A percentile compares a stretch with the other conserved stretches of the same genome.
phyloP scores from a whole-genome alignment of 257 asterid species.

The Penstemon eatonii region DNA sequence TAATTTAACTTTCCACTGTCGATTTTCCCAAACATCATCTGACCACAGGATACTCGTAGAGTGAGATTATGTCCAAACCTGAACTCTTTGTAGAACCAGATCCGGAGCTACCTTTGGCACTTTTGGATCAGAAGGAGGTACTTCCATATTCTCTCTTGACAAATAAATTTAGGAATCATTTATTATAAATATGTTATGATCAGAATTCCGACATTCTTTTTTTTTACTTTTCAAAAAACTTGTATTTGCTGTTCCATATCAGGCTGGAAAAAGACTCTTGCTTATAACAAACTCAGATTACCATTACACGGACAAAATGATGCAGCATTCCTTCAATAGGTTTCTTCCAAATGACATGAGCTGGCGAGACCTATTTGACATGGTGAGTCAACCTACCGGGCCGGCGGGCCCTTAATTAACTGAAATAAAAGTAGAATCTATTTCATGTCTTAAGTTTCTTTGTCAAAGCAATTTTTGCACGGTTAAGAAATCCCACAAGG shows the following conservation, averaged over 20 bases:
- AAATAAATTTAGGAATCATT: background rate
- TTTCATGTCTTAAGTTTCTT: conserved; percentile 17
- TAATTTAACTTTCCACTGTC: conserved; percentile 26
- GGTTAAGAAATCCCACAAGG: too few relatives aligned
- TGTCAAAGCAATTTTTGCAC: conserved; percentile 1
- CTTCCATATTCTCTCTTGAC: conserved; percentile 13
- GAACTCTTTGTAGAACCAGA: conserved; percentile 91
- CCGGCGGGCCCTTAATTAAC: background rate
- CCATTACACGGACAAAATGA: conserved; percentile 91
- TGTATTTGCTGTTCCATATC: conserved; percentile 30
- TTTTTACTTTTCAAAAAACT: conserved; percentile 24
- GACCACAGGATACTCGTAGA: conserved; percentile 40
- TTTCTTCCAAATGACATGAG: conserved; percentile 90
- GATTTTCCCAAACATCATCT: conserved; percentile 32
- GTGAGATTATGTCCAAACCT: conserved; percentile 90
- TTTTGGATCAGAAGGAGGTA: conserved; percentile 90
- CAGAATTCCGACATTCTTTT: too few relatives aligned
- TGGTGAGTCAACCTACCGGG: conserved; percentile 49
- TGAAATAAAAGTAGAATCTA: conserved; percentile 20
- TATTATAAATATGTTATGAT: too few relatives aligned
- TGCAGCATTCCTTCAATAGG: conserved; percentile 88
- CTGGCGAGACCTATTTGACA: conserved; percentile 89
- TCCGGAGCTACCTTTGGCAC: conserved; percentile 90
- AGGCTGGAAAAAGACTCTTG: conserved; percentile 88
- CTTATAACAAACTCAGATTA: conserved; percentile 91